phyloP scores from a whole-genome alignment of 2,329 filamentous ascomycete genomes.

The Claviceps monticola region DNA sequence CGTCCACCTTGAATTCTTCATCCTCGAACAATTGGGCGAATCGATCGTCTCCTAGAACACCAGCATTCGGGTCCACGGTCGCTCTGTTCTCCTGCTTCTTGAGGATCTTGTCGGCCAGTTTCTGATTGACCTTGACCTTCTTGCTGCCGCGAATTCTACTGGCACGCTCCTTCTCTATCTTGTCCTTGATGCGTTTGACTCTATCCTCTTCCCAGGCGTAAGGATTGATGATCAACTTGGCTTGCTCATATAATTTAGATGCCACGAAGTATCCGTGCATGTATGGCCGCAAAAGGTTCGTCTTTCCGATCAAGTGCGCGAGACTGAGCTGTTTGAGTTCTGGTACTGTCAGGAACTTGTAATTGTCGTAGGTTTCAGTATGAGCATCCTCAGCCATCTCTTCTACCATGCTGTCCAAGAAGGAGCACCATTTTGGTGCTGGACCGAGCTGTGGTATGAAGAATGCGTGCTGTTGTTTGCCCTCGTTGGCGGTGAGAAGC shows the following conservation, averaged over 20 bases:
- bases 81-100: slow-evolving; percentile 48
- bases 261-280: slow-evolving; percentile 99
- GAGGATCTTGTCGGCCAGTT: slow-evolving; percentile 59
- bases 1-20: slow-evolving; percentile 84
- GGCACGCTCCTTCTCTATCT: slow-evolving; percentile 93
- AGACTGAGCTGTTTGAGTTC: slow-evolving; percentile 78
- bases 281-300: slow-evolving; percentile 79
- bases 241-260: slow-evolving; percentile 90
- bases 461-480: slow-evolving; percentile 86
- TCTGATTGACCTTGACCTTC: slow-evolving; percentile 94
- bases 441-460: slow-evolving; percentile 89
- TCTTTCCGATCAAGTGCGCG: slow-evolving; percentile 80
- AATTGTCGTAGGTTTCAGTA: slow-evolving; percentile 91
- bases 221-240: slow-evolving; percentile 80
- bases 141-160: slow-evolving; percentile 87
- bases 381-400: slow-evolving; percentile 83
- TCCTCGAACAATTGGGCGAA: slow-evolving; percentile 86
- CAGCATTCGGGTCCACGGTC: slow-evolving; percentile 43
- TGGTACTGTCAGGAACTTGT: slow-evolving; percentile 87
- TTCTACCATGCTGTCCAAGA: slow-evolving; percentile 94
- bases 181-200: slow-evolving; percentile 81
- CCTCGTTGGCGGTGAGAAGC: slow-evolving; percentile 93
- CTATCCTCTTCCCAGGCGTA: slow-evolving; percentile 89
- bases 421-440: slow-evolving; percentile 88
- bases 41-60: slow-evolving; percentile 68